Conservation (phyloP, 1,284 basidiomycete genomes). For the Paramarasmius palmivorus region DNA sequence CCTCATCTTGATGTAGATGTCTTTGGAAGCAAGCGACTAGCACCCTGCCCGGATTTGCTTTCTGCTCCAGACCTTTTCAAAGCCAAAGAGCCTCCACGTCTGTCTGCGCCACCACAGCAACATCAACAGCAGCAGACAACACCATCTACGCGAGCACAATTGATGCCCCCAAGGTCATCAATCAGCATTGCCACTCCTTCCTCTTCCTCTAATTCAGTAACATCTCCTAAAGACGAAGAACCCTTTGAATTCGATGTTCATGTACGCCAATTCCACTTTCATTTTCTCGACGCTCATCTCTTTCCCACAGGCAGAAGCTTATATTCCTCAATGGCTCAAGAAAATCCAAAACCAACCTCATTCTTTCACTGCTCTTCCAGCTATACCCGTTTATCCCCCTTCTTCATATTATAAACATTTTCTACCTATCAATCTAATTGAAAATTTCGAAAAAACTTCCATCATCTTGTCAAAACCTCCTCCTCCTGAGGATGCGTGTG, state of each 20-base stretch:
- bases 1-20: slow-evolving; percentile 25
- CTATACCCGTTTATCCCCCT: slow-evolving; percentile 40
- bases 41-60: slow-evolving; percentile 35
- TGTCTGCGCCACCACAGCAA: slow-evolving; percentile 17
- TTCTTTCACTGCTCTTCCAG: slow-evolving; percentile 36
- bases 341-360: slow-evolving; percentile 45
- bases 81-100: slow-evolving; percentile 18
- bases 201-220: not conserved
- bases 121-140: slow-evolving; percentile 1
- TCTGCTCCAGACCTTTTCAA: too few species aligned
- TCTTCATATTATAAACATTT: slow-evolving; percentile 30
- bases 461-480: slow-evolving; percentile 26
- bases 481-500: slow-evolving; percentile 20
- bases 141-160: not conserved
- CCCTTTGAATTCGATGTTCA: slow-evolving; percentile 38
- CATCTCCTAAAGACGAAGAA: slow-evolving; percentile 8
- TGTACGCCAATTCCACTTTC: slow-evolving; percentile 24
- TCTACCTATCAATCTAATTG: slow-evolving; percentile 29
- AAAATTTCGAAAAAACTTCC: slow-evolving; percentile 11
- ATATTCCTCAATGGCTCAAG: slow-evolving; percentile 45
- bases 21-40: slow-evolving; percentile 43
- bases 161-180: not conserved
- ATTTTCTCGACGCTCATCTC: not conserved
- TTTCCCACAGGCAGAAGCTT: slow-evolving; percentile 40
- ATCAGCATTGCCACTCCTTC: too few species aligned